Percentiles rank a stretch among this genome's conserved stretches.
phyloP scores from a whole-genome alignment of 2,329 filamentous ascomycete genomes.

The Ceratocystis variospora region DNA sequence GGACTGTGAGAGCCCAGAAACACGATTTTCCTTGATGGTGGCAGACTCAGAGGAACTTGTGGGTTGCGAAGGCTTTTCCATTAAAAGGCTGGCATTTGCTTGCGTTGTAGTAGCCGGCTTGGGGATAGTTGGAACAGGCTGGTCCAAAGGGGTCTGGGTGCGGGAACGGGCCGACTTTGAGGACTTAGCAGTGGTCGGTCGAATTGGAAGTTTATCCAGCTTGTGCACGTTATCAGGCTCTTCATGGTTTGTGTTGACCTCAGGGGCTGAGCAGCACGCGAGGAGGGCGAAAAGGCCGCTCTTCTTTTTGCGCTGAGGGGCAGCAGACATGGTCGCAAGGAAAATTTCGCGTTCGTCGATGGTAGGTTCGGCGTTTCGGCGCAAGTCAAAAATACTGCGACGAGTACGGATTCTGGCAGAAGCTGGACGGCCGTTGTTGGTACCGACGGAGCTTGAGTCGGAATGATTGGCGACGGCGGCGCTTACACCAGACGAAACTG shows the following conservation, averaged over 20 bases:
- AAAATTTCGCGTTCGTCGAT: slow-evolving; percentile 18
- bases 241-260: slow-evolving; percentile 41
- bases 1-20: slow-evolving; percentile 34
- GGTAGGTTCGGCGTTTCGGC: slow-evolving; percentile 22
- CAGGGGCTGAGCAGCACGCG: slow-evolving; percentile 52
- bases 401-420: slow-evolving; percentile 17
- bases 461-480: slow-evolving; percentile 17
- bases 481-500: slow-evolving; percentile 19
- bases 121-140: slow-evolving; percentile 27
- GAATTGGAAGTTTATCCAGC: slow-evolving; percentile 41
- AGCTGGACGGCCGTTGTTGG: slow-evolving; percentile 15
- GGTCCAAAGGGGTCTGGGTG: slow-evolving; percentile 39
- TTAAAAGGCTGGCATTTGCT: slow-evolving; percentile 29
- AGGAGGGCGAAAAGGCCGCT: slow-evolving; percentile 47
- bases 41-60: slow-evolving; percentile 25
- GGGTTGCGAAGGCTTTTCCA: slow-evolving; percentile 37
- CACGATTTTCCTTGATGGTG: slow-evolving; percentile 32
- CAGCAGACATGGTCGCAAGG: slow-evolving; percentile 25
- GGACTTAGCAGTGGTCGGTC: slow-evolving; percentile 41
- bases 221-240: slow-evolving; percentile 43
- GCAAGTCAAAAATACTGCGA: slow-evolving; percentile 18
- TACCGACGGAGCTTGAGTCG: slow-evolving; percentile 7
- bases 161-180: slow-evolving; percentile 23
- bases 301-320: slow-evolving; percentile 39
- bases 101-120: background rate